Evolutionary conservation across 2,329 filamentous ascomycete species (phyloP), one percentile per base, ranked within the genome.

Genomic region (Curvularia sp.): DNA sequence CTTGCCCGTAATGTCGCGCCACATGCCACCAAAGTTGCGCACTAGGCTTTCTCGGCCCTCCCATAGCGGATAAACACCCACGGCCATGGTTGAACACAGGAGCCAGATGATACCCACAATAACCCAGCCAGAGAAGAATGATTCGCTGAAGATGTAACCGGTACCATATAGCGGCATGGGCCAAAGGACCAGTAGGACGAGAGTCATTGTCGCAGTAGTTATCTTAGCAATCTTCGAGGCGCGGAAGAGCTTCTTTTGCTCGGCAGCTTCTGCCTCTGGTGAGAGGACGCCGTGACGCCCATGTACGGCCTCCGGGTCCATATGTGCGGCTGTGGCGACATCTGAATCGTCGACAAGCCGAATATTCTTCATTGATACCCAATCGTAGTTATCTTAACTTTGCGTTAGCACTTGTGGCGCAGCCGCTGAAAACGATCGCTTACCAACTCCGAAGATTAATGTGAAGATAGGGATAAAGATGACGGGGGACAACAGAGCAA

Each of bases 141-240:
- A 81, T 79, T 90, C 89, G 74, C 83, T 87, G 78, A 95, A 96
- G 57, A 96, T 85, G 73, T 97, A 97, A 0, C 86, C 85, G 0
- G 84, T 84, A 18, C 92, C 93, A 71, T 95, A 97, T 84, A 97
- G 87, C 0, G 93, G 93, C 84, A 97, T 94, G 0, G 93, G 93
- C 92, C 93, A 96, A 15, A 97, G 84, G 1, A 97, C 82, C 0
- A 97, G 80, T 50, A 96, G 81, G 0, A 87, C 81, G 0, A 96
- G 61, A 0, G 91, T 91, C 79, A 92, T 81, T 58, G 82, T 74
- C 1, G 86, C 80, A 1, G 88, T 90, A 41, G 86, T 75, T 15
- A 76, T 78, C 46, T 85, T 81, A 0, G 86, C 84, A 64, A 86
- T 84, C 60, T 79, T 81, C 28, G 80, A 78, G 7, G 80, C 78